A percentile compares a stretch with the other conserved stretches of the same genome.
Conservation (phyloP, 1,139 yeast genomes). For the Yamadazyma epiphylla region DNA sequence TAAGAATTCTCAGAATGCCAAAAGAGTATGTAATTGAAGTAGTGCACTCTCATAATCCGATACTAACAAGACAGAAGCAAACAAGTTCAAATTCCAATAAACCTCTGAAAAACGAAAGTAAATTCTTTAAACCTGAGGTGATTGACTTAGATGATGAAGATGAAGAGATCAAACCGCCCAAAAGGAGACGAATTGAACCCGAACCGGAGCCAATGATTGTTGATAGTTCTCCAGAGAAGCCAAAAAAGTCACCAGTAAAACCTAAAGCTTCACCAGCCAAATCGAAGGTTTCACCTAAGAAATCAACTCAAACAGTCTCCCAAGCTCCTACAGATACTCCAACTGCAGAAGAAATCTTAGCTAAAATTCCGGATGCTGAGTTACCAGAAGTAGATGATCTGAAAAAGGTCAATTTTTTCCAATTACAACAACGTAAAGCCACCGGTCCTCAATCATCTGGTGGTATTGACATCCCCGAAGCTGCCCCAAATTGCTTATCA, state of each 20-base stretch:
- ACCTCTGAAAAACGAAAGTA: constrained; percentile 5
- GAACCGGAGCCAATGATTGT: not conserved
- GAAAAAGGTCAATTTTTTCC: constrained; percentile 51
- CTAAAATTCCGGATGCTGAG: constrained; percentile 64
- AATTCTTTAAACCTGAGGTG: constrained; percentile 11
- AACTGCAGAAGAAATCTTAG: constrained; percentile 55
- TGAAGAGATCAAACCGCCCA: constrained; percentile 4
- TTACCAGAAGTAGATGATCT: constrained; percentile 54
- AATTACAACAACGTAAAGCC: constrained; percentile 42
- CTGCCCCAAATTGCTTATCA: constrained; percentile 74
- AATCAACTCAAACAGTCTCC: constrained; percentile 4
- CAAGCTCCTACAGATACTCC: constrained; percentile 11
- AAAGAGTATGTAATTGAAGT: constrained; percentile 5
- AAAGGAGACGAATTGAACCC: not conserved
- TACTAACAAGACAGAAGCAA: not conserved
- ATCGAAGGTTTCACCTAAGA: constrained; percentile 4
- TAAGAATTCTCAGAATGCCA: constrained; percentile 7
- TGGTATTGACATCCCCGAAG: constrained; percentile 57
- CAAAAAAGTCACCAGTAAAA: not conserved
- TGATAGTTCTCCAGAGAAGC: not conserved
- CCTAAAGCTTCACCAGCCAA: constrained; percentile 6
- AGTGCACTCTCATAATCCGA: constrained; percentile 1
- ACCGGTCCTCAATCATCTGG: constrained; percentile 24
- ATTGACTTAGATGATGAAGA: constrained; percentile 16
- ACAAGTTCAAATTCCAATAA: too few species aligned